Conservation (phyloP, 2,329 filamentous ascomycete genomes). For the Ilyonectria robusta region DNA sequence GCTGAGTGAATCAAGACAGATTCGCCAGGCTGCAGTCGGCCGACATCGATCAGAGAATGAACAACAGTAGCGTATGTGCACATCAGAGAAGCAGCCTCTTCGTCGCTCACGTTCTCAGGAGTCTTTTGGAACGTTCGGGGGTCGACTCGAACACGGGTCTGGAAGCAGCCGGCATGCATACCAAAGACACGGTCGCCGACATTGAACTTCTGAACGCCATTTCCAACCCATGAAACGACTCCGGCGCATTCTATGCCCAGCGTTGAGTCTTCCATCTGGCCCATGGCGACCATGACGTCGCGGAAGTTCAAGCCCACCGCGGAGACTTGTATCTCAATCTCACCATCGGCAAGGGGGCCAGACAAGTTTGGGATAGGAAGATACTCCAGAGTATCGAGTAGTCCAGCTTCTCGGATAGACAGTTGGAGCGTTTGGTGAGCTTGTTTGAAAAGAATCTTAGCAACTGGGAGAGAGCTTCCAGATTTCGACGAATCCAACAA, state of each 20-base stretch:
- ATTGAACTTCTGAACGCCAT: constrained; percentile 7
- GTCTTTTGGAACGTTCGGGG: not conserved
- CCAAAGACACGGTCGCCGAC: constrained; percentile 18
- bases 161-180: constrained; percentile 19
- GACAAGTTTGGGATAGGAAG: not conserved
- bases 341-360: constrained; percentile 1
- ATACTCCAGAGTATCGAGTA: constrained; percentile 11
- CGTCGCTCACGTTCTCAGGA: constrained; percentile 15
- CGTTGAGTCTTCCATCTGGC: constrained; percentile 15
- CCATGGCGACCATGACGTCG: constrained; percentile 32
- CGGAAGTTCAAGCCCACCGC: constrained; percentile 31
- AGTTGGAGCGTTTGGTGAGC: no score
- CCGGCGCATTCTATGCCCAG: constrained; percentile 17
- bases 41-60: constrained; percentile 11
- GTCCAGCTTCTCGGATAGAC: not conserved
- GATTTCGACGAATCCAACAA: no score
- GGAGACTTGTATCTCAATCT: constrained; percentile 25
- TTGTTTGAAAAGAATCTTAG: no score
- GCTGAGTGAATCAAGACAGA: constrained; percentile 52
- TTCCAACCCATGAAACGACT: constrained; percentile 1
- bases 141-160: constrained; percentile 8
- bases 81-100: constrained; percentile 36
- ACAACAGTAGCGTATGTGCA: constrained; percentile 14
- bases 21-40: constrained; percentile 23
- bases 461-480: no score